Conservation (phyloP, 2,329 filamentous ascomycete genomes). For the Ceratocystis cacaofunesta region DNA sequence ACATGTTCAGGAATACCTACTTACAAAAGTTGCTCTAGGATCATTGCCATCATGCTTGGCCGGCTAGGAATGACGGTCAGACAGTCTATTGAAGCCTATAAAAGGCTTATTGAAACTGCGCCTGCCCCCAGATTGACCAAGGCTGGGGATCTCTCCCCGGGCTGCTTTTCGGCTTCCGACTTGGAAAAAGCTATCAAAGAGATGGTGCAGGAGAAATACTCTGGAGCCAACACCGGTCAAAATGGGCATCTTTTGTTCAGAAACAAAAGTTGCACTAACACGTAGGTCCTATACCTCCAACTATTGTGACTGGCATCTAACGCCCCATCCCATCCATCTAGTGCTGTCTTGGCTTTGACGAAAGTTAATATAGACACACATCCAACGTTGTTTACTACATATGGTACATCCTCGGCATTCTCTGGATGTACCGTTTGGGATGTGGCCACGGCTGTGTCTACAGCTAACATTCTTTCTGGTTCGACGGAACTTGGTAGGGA, state of each 20-base stretch:
- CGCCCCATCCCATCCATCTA: background rate
- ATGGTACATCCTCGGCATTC: slow-evolving; percentile 19
- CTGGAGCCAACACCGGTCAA: background rate
- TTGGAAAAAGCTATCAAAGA: too few species aligned
- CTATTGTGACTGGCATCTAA: background rate
- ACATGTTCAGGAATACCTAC: slow-evolving; percentile 6
- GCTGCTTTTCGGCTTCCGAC: background rate
- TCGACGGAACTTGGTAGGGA: slow-evolving; percentile 21
- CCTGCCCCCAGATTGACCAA: background rate
- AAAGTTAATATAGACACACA: slow-evolving; percentile 8
- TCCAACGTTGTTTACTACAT: slow-evolving; percentile 21
- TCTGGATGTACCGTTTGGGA: slow-evolving; percentile 22
- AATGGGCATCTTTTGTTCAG: background rate
- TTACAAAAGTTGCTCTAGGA: background rate
- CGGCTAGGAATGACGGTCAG: background rate
- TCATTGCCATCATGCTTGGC: background rate
- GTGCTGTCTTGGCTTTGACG: background rate
- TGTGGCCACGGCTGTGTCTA: slow-evolving; percentile 22
- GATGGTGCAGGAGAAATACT: too few species aligned
- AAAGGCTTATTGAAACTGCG: fast-evolving
- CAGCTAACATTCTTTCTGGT: slow-evolving; percentile 23
- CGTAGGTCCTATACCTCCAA: background rate
- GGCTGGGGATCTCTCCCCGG: too few species aligned
- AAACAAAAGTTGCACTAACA: background rate
- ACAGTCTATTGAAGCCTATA: background rate